Conservation (phyloP, 1,284 basidiomycete genomes). For the Ceratobasidium sp. region DNA sequence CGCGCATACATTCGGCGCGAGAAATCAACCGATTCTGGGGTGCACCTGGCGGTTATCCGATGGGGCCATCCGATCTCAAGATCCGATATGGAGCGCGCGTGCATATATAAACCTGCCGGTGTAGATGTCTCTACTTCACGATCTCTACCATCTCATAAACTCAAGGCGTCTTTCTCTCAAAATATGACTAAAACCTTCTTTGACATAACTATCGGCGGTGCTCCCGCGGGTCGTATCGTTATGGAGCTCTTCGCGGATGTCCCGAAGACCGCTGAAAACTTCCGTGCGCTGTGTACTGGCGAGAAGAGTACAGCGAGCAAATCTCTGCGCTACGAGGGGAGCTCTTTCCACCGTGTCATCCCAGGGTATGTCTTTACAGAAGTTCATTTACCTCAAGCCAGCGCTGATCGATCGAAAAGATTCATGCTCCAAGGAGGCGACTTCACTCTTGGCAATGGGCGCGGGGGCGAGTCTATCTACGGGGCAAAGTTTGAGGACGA, state of each 20-base stretch:
- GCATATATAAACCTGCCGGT: conserved; percentile 17
- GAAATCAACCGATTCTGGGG: neutral
- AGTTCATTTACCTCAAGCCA: neutral
- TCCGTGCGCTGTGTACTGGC: conserved; percentile 91
- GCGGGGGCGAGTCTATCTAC: conserved; percentile 57
- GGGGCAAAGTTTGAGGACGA: conserved; percentile 59
- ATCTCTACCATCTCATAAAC: conserved; percentile 6
- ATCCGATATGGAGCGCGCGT: conserved; percentile 15
- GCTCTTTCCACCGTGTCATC: conserved; percentile 80
- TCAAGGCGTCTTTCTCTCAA: neutral
- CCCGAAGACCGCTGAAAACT: conserved; percentile 91
- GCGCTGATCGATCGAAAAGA: conserved; percentile 28
- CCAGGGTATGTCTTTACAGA: conserved; percentile 40
- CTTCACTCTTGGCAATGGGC: conserved; percentile 29
- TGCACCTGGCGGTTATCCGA: neutral
- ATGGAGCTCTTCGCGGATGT: conserved; percentile 83
- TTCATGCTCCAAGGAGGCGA: conserved; percentile 44
- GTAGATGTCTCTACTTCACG: neutral
- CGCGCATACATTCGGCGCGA: neutral
- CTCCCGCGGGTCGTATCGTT: conserved; percentile 70
- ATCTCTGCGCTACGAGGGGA: conserved; percentile 74
- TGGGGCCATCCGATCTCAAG: conserved; percentile 18
- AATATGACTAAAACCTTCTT: conserved; percentile 62
- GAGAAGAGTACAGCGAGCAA: conserved; percentile 73
- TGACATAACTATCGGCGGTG: conserved; percentile 81